Percentiles rank a stretch among this genome's conserved stretches.
Conservation (phyloP, 179 eudicot species). For the Vitellaria paradoxa region DNA sequence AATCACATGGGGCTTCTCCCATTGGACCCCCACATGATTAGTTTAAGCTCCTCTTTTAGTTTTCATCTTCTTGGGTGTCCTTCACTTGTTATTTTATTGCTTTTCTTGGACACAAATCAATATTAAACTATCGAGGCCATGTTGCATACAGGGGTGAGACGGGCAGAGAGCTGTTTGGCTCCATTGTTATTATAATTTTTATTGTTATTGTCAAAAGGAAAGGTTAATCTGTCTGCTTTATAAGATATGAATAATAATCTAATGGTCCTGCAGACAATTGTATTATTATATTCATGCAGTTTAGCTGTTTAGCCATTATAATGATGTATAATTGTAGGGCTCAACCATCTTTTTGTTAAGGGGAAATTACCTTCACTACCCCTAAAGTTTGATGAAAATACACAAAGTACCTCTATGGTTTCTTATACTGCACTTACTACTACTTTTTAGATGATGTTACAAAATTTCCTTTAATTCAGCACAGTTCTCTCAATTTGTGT, state of each 20-base stretch:
- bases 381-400: too few species aligned
- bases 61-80: constrained; percentile 28
- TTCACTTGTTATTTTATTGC: constrained; percentile 15
- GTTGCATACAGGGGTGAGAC: constrained; percentile 7
- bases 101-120: constrained; percentile 6
- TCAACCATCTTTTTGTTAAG: neutral
- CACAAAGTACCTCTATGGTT: too few species aligned
- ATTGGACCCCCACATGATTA: constrained; percentile 27
- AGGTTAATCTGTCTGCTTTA: constrained; percentile 10
- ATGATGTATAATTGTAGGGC: neutral
- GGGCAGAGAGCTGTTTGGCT: neutral
- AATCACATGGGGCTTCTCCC: constrained; percentile 42
- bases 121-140: constrained; percentile 16
- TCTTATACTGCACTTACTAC: too few species aligned
- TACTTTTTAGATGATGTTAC: too few species aligned
- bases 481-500: too few species aligned
- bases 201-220: neutral
- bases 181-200: neutral
- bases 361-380: too few species aligned
- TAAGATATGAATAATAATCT: neutral
- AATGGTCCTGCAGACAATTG: constrained; percentile 13
- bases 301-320: constrained; percentile 3
- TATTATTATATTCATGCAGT: constrained; percentile 3
- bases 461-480: too few species aligned
- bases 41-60: constrained; percentile 11